Conservation (phyloP, 257 asterid genomes). For the Solanum lycopersicoides region DNA sequence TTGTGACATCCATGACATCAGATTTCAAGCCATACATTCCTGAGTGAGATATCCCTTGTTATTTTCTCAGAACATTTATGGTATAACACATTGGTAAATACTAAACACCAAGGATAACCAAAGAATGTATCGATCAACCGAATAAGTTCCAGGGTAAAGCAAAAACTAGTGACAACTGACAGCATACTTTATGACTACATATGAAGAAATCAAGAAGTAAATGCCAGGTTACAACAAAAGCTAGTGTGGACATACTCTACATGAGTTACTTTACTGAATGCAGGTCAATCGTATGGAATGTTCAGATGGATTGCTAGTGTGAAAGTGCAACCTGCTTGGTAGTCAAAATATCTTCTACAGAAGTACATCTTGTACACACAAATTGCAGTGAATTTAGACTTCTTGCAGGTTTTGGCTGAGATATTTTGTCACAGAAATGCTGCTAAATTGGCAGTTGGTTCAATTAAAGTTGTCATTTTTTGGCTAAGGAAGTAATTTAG, state of each 20-base stretch:
- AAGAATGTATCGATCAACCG: background rate
- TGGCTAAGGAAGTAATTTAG: background rate
- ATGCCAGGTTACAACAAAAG: background rate
- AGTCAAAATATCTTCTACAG: background rate
- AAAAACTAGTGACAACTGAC: background rate
- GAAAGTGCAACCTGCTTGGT: background rate
- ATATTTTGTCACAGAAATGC: background rate
- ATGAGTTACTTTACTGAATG: background rate
- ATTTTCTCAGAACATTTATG: background rate
- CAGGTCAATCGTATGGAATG: background rate
- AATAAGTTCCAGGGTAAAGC: background rate
- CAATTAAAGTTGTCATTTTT: background rate
- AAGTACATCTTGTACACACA: background rate
- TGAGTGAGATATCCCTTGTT: constrained; percentile 16
- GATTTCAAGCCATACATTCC: constrained; percentile 72
- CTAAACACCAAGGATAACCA: background rate
- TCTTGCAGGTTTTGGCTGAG: background rate
- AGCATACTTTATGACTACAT: background rate
- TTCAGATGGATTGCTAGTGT: background rate
- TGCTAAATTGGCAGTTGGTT: background rate
- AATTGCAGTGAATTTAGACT: background rate
- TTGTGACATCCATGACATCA: constrained; percentile 58
- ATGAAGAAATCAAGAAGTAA: background rate
- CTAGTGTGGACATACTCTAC: background rate
- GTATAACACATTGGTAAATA: background rate